A percentile compares a stretch with the other conserved stretches of the same genome.
Conservation (phyloP, 2,329 filamentous ascomycete genomes). For the Colletotrichum tanaceti region DNA sequence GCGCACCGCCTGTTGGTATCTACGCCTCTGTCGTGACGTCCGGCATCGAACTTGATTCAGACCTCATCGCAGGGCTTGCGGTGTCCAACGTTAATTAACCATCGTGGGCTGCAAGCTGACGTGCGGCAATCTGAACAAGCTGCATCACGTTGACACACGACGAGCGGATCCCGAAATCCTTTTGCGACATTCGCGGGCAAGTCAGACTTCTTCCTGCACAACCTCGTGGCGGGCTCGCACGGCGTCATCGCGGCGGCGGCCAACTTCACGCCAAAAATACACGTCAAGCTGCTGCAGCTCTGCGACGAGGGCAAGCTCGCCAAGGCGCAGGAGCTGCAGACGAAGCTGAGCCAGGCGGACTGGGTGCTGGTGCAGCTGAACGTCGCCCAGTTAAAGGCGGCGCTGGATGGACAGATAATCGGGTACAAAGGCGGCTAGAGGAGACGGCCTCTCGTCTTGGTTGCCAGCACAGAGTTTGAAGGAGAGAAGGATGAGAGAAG, state of each 20-base stretch:
- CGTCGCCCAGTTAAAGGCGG: slow-evolving; percentile 47
- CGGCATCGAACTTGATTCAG: slow-evolving; percentile 75
- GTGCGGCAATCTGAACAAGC: slow-evolving; percentile 71
- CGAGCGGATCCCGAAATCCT: slow-evolving; percentile 40
- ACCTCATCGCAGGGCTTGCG: slow-evolving; percentile 66
- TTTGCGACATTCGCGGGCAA: slow-evolving; percentile 53
- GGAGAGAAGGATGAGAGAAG: slow-evolving; percentile 42
- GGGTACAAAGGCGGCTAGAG: slow-evolving; percentile 43
- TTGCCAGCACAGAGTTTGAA: slow-evolving; percentile 43
- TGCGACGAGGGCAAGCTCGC: slow-evolving; percentile 49
- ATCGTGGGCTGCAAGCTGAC: slow-evolving; percentile 76
- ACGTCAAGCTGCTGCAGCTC: slow-evolving; percentile 50
- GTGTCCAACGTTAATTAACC: slow-evolving; percentile 58
- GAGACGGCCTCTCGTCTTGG: slow-evolving; percentile 44
- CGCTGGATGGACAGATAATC: slow-evolving; percentile 43
- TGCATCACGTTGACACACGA: slow-evolving; percentile 58
- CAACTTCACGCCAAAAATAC: slow-evolving; percentile 54
- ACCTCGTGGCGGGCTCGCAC: slow-evolving; percentile 53
- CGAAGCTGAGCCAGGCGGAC: slow-evolving; percentile 46
- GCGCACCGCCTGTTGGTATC: slow-evolving; percentile 48
- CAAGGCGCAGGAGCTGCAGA: slow-evolving; percentile 53
- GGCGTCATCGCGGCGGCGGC: slow-evolving; percentile 61
- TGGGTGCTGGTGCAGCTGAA: slow-evolving; percentile 48
- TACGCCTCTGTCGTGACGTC: slow-evolving; percentile 61
- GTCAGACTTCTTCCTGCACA: slow-evolving; percentile 57